Conservation (phyloP, 768 basidiomycete genomes). For the Tulasnella sp. region DNA sequence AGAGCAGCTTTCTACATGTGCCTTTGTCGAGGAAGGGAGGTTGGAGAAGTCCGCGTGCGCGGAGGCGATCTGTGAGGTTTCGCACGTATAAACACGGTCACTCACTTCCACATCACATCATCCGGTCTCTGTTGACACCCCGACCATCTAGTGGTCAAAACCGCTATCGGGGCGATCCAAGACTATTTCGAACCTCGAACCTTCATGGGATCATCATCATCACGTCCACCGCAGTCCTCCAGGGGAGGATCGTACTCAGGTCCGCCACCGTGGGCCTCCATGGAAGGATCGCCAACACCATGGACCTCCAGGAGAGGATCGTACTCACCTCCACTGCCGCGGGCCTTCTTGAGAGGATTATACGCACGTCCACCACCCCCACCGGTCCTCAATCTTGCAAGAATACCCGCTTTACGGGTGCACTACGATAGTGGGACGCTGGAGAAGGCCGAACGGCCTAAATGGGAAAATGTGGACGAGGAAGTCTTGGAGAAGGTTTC, state of each 20-base stretch:
- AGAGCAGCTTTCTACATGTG: not conserved
- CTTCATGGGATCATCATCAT: too few relatives aligned
- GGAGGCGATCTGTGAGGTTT: not conserved
- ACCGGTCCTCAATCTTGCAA: not conserved
- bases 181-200: not conserved
- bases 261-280: too few relatives aligned
- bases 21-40: too few relatives aligned
- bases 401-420: not conserved
- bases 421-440: not conserved
- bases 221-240: too few relatives aligned
- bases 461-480: not conserved
- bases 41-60: too few relatives aligned
- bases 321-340: too few relatives aligned
- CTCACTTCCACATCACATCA: not conserved
- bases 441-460: not conserved
- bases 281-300: too few relatives aligned
- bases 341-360: too few relatives aligned
- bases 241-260: too few relatives aligned
- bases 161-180: not conserved
- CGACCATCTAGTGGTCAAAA: too few relatives aligned
- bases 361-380: not conserved
- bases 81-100: not conserved
- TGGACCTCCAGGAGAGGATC: too few relatives aligned
- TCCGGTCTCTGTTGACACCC: not conserved
- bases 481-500: slow-evolving; percentile 11